Conservation (phyloP, 1,139 yeast species). For the Dujonia santamariae region DNA sequence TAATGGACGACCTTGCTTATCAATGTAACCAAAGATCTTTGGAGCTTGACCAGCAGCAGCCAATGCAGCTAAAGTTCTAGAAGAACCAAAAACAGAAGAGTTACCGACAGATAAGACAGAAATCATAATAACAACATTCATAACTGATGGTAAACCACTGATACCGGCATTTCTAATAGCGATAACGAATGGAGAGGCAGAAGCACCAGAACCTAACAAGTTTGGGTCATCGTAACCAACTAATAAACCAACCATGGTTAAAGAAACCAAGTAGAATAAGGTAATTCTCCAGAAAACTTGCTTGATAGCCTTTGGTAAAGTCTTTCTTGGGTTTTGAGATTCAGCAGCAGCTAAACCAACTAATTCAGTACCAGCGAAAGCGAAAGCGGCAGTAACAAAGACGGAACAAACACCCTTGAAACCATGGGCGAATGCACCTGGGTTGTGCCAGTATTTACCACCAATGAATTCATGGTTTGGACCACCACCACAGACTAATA, state of each 20-base stretch:
- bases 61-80: slow-evolving; percentile 32
- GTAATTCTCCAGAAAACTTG: slow-evolving; percentile 35
- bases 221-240: slow-evolving; percentile 25
- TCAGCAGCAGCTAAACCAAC: slow-evolving; percentile 38
- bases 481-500: slow-evolving; percentile 33
- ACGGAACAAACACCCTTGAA: slow-evolving; percentile 24
- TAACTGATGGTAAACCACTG: slow-evolving; percentile 28
- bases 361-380: slow-evolving; percentile 26
- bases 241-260: slow-evolving; percentile 30
- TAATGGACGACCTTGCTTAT: slow-evolving; percentile 33
- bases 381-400: slow-evolving; percentile 23
- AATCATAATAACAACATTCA: slow-evolving; percentile 31
- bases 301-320: slow-evolving; percentile 33
- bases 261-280: slow-evolving; percentile 27
- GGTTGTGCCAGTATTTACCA: slow-evolving; percentile 30
- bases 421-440: slow-evolving; percentile 30
- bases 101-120: slow-evolving; percentile 34
- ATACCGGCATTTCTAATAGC: slow-evolving; percentile 33
- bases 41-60: slow-evolving; percentile 37
- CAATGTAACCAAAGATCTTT: slow-evolving; percentile 25
- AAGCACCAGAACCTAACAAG: slow-evolving; percentile 18
- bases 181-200: slow-evolving; percentile 40
- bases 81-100: slow-evolving; percentile 33
- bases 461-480: slow-evolving; percentile 29
- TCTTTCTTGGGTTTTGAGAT: slow-evolving; percentile 29